Conservation (phyloP, 164 flowering plant genomes). For the Macadamia tetraphylla region DNA sequence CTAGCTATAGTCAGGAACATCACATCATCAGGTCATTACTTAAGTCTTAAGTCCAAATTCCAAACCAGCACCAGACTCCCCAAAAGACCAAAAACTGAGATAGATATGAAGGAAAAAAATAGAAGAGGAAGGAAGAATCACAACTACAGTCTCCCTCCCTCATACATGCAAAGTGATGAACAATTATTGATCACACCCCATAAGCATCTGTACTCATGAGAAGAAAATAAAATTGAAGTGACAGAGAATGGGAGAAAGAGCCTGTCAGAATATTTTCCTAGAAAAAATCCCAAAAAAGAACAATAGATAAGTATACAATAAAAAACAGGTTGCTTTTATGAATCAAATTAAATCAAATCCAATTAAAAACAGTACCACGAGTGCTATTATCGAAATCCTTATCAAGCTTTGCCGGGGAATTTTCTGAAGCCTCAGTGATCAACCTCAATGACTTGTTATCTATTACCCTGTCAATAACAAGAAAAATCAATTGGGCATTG, state of each 20-base stretch:
- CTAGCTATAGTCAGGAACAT: too few species aligned
- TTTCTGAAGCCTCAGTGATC: slow-evolving; percentile 69
- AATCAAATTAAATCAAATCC: slow-evolving; percentile 4
- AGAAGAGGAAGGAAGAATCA: too few species aligned
- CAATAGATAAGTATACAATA: background rate
- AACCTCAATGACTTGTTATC: slow-evolving; percentile 75
- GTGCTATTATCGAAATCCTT: slow-evolving; percentile 49
- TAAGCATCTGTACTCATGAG: too few species aligned
- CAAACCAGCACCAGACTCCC: too few species aligned
- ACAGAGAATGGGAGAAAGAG: background rate
- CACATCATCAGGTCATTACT: too few species aligned
- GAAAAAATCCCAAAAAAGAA: background rate
- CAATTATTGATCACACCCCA: too few species aligned
- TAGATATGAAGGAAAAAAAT: too few species aligned
- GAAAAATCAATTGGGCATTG: background rate
- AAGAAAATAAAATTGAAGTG: too few species aligned
- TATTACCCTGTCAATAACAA: slow-evolving; percentile 58
- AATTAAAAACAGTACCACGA: slow-evolving; percentile 54
- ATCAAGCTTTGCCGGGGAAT: slow-evolving; percentile 52
- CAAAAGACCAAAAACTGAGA: too few species aligned
- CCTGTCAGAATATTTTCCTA: background rate
- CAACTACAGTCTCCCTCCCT: too few species aligned
- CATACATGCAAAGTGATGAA: too few species aligned
- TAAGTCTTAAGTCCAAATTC: too few species aligned
- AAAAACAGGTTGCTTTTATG: background rate